Percentiles rank a stretch among this genome's conserved stretches.
Evolutionary conservation across 768 basidiomycete genomes (phyloP).

Genomic region (Omphalotus guepiniiformis): DNA sequence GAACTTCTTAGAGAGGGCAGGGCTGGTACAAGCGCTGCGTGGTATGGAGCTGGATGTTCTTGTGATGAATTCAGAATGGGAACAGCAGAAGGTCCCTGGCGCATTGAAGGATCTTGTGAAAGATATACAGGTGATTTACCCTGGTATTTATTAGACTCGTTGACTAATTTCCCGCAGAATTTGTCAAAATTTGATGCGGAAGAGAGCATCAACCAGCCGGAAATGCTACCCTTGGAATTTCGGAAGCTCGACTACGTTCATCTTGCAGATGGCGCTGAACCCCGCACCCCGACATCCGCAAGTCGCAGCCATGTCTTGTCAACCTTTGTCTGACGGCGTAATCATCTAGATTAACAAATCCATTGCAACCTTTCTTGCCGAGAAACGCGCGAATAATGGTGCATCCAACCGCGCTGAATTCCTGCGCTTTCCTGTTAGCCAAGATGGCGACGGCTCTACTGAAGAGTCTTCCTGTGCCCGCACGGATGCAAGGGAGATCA

Average conservation of each 20-base stretch:
- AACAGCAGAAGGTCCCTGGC: constrained; percentile 48
- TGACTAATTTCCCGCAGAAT: constrained; percentile 18
- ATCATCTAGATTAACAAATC: constrained; percentile 56
- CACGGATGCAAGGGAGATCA: constrained; percentile 63
- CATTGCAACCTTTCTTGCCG: constrained; percentile 68
- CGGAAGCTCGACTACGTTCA: constrained; percentile 65
- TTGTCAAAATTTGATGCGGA: constrained; percentile 21
- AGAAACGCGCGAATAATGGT: constrained; percentile 68
- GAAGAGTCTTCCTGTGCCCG: constrained; percentile 61
- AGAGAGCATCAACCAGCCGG: too few species aligned
- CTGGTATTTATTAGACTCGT: background rate
- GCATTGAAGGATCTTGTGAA: constrained; percentile 51
- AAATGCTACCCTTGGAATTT: constrained; percentile 47
- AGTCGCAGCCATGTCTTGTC: constrained; percentile 20
- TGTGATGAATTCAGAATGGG: constrained; percentile 65
- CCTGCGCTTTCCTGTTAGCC: constrained; percentile 51
- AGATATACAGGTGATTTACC: constrained; percentile 44
- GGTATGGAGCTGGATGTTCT: constrained; percentile 72
- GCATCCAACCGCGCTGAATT: constrained; percentile 78
- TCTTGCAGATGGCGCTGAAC: constrained; percentile 38
- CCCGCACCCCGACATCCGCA: constrained; percentile 58
- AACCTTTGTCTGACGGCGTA: constrained; percentile 2
- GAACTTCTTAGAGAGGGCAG: constrained; percentile 49
- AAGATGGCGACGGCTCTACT: constrained; percentile 25
- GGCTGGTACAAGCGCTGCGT: constrained; percentile 52